Evolutionary conservation across 164 flowering plant genomes (phyloP), one percentile per base, ranked within the genome.

Genomic region (Umbellularia californica): DNA sequence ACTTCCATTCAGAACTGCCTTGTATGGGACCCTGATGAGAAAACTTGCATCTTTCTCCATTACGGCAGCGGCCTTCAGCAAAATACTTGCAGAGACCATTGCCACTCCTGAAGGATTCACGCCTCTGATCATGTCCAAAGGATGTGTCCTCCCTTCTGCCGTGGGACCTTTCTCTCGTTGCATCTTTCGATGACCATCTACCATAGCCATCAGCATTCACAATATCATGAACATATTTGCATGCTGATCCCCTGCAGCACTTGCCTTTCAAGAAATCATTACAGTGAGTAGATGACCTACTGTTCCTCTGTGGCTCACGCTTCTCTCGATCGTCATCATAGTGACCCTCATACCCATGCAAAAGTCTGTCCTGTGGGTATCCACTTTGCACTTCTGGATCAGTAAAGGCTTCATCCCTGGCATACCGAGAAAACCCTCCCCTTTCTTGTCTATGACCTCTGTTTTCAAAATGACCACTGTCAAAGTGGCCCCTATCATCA

Each of bases 41-140:
- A 79, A 89, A 90, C 78, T 81, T 84, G 79, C 98, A 94, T 75
- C 74, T 33, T 52, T 81, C 84, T 27, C 97, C 90, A 66, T 84
- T 83, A 3, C 87, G 85, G 79, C 97, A 93, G 68, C 79, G 80
- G 64, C 97, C 97, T 2, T 83, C 82, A 55, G 86, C 85, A 83
- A 88, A 92, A 76, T 74, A 94, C 77, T 81, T 90, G 84, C 98
- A 94, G 52, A 83, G 84, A 65, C 33, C 74, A 76, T 76, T 79
- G 66, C 74, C 67, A 74, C 33, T 74, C 70, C 79, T 79, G 47
- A 70, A 74, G 11, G 74, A 35, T 70, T 83, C 90, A 73, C 9
- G 64, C 68, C 80, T 82, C 74, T 55, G 73, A 65, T 80, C 85
- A 71, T 72, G 77, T 72, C 86, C 87, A 70, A 52, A 80, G 51